Evolutionary conservation across 305 asterid genomes (phyloP), one percentile per base, ranked within the genome.

Genomic region (Fraxinus floribunda): DNA sequence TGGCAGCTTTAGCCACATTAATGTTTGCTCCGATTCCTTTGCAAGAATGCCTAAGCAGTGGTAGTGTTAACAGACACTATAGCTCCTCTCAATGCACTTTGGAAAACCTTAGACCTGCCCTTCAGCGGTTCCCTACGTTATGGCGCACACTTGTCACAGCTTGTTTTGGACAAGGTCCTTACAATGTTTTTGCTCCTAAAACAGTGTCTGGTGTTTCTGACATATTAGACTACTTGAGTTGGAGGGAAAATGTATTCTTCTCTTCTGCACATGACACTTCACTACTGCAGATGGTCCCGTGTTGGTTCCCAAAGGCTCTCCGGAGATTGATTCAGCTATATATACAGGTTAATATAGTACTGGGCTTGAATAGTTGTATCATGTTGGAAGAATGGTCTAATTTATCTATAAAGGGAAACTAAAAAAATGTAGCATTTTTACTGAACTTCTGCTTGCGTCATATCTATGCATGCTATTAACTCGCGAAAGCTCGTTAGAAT

Each of bases 171-270:
- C 93, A 94, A 87, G 97, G 93, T 86, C 92, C 97, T 82, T 85
- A 87, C 88, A 79, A 84, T 83, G 90, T 78, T 86, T 87, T 90
- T 87, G 75, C 89, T 82, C 84, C 94, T 80, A 93, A 88, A 89
- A 85, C 87, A 90, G 98, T 90, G 84, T 84, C 94, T 78, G 97
- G 94, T 57, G 89, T 89, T 86, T 90, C 97, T 85, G 98, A 93
- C 86, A 87, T 97, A 85, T 86, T 92, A 85, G 97, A 97, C 87
- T 97, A 94, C 90, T 89, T 96, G 93, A 88, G 89, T 85, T 97
- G 99, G 99, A 93, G 99, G 86, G 98, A 94, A 89, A 95, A 90
- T 75, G 91, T 94, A 83, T 97, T 93, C 92, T 94, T 89, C 88
- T 97, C 99, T 78, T 92, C 98, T 77, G 89, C 88, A 83, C 92